phyloP scores from a whole-genome alignment of 2,329 filamentous ascomycete genomes.

The Kalmusia sp. region DNA sequence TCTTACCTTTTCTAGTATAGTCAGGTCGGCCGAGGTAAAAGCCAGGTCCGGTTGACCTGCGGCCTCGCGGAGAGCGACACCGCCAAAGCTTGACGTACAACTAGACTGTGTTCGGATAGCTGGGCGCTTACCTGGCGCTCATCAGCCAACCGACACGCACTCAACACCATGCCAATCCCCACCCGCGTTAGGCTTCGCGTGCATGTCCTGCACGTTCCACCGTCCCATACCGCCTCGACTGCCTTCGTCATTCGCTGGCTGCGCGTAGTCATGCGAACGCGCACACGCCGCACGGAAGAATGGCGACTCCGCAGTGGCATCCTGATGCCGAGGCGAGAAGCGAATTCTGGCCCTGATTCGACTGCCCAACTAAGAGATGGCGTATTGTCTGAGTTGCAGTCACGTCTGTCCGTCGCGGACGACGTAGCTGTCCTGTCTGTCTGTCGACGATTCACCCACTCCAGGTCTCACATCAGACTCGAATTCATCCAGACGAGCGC shows the following conservation, averaged over 20 bases:
- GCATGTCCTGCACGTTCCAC: constrained; percentile 37
- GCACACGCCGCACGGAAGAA: constrained; percentile 26
- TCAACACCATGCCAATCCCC: constrained; percentile 32
- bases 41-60: too few relatives aligned
- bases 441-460: constrained; percentile 7
- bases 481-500: constrained; percentile 5
- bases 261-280: constrained; percentile 44
- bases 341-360: constrained; percentile 32
- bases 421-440: not conserved
- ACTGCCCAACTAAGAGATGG: constrained; percentile 32
- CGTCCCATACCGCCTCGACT: constrained; percentile 21
- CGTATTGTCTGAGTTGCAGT: constrained; percentile 16
- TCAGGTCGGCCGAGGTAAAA: too few relatives aligned
- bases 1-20: too few relatives aligned
- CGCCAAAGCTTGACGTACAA: constrained; percentile 17
- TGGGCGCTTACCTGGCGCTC: constrained; percentile 19
- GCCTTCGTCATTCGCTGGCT: constrained; percentile 35
- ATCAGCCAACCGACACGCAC: constrained; percentile 19
- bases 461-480: constrained; percentile 25
- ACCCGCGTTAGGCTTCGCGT: constrained; percentile 31
- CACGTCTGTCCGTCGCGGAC: not conserved
- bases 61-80: not conserved
- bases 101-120: constrained; percentile 18
- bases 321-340: constrained; percentile 20
- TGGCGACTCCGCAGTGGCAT: constrained; percentile 13